These are phyloP conservation scores for Tillandsia fasciculata DNA, from an alignment of 176 grass and related monocot species.

Conservation along the genomic window DNA sequence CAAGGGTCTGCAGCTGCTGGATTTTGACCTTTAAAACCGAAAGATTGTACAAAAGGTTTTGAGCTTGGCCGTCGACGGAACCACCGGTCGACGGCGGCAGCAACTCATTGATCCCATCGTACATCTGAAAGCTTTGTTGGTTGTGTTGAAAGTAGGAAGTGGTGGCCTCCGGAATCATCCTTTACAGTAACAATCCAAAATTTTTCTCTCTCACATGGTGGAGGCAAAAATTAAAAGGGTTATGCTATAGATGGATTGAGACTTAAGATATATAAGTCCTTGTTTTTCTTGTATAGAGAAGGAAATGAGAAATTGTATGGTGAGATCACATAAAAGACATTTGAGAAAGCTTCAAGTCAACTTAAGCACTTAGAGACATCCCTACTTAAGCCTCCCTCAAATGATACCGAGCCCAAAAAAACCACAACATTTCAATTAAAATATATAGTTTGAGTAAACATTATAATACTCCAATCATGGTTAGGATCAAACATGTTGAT, in stretches of 20 bases:
- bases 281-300: background rate
- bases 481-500: conserved; percentile 9
- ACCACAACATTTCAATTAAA: background rate
- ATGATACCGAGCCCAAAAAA: conserved; percentile 46
- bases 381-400: conserved; percentile 82
- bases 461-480: conserved; percentile 23
- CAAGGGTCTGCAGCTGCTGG: conserved; percentile 69
- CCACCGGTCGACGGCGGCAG: background rate
- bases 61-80: background rate
- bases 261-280: background rate
- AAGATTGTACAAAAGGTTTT: conserved; percentile 40
- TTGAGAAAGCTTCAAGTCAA: conserved; percentile 24
- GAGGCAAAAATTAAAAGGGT: background rate
- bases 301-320: conserved; percentile 1
- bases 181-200: background rate
- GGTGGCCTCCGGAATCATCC: background rate
- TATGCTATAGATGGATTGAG: background rate
- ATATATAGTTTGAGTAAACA: background rate
- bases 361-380: conserved; percentile 38
- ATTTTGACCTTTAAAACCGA: conserved; percentile 60
- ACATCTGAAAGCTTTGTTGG: conserved; percentile 22
- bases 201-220: background rate
- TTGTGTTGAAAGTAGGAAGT: conserved; percentile 37
- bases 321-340: background rate
- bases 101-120: conserved; percentile 25